Conservation (phyloP, 495 filamentous ascomycete genomes). For the Neurospora terricola region DNA sequence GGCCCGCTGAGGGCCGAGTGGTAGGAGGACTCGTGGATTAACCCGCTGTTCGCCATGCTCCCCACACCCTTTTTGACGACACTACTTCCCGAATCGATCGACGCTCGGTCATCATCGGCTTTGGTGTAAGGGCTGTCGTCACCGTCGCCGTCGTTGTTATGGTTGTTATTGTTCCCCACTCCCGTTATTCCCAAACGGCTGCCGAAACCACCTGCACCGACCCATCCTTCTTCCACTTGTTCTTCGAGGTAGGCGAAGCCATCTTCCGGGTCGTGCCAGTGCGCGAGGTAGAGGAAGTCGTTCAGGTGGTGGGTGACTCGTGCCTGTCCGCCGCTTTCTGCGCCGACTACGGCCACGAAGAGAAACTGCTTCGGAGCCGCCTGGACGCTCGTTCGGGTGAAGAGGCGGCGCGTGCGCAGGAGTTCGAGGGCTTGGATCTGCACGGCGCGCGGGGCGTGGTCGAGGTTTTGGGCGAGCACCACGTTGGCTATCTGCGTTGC, state of each 20-base stretch:
- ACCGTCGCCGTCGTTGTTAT: constrained; percentile 1
- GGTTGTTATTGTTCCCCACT: background rate
- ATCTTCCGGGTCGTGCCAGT: constrained; percentile 70
- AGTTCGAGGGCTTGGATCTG: constrained; percentile 87
- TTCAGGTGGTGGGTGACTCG: constrained; percentile 50
- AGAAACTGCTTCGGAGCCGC: constrained; percentile 72
- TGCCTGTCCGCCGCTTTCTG: constrained; percentile 30
- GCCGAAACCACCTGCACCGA: background rate
- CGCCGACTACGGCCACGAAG: constrained; percentile 60
- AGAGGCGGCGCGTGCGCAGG: constrained; percentile 62
- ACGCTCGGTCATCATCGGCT: constrained; percentile 19
- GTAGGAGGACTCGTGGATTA: background rate
- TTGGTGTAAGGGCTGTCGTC: background rate
- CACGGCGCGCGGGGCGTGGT: constrained; percentile 56
- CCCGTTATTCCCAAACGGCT: background rate
- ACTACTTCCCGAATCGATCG: constrained; percentile 21
- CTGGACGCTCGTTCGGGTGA: constrained; percentile 59
- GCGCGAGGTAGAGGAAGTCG: constrained; percentile 80
- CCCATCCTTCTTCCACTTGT: constrained; percentile 18
- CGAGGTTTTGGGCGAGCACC: constrained; percentile 70
- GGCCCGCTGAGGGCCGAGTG: background rate
- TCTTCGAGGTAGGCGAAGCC: constrained; percentile 65
- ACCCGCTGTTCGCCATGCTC: background rate
- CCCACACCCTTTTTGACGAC: constrained; percentile 18
- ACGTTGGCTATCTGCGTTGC: constrained; percentile 60